Evolutionary conservation across 192 early-diverging fungal genomes (phyloP).

Genomic region (Jimgerdemannia flammicorona): DNA sequence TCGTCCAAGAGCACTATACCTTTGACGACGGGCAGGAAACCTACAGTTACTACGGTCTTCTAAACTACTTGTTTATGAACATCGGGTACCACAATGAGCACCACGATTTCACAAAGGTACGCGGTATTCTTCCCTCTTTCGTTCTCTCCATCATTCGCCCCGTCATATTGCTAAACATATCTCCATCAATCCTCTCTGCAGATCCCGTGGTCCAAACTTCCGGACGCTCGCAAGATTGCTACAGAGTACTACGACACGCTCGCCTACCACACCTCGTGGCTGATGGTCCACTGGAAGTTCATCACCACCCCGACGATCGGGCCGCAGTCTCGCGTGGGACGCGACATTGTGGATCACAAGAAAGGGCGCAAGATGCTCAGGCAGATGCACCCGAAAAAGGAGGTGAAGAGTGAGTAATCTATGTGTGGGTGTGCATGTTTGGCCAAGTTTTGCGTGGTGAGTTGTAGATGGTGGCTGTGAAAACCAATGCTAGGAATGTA

Average conservation of each 20-base stretch:
- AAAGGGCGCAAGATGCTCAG: constrained; percentile 44
- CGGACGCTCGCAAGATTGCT: constrained; percentile 72
- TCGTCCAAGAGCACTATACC: constrained; percentile 96
- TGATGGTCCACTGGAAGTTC: constrained; percentile 80
- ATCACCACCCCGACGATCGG: constrained; percentile 68
- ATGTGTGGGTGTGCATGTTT: too few species aligned
- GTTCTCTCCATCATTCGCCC: constrained; percentile 1
- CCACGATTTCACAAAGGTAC: constrained; percentile 85
- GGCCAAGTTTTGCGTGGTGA: too few species aligned
- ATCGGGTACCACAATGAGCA: constrained; percentile 98
- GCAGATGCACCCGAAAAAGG: too few species aligned
- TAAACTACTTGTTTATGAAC: constrained; percentile 89
- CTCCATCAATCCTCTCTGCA: constrained; percentile 14
- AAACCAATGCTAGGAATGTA: too few species aligned
- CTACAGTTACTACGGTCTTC: constrained; percentile 93
- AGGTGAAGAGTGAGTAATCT: too few species aligned
- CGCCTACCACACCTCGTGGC: constrained; percentile 84
- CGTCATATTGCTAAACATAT: background rate
- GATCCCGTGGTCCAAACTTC: constrained; percentile 86
- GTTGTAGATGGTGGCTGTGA: too few species aligned
- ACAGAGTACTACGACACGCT: constrained; percentile 89
- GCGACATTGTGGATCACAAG: constrained; percentile 67
- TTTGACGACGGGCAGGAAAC: constrained; percentile 93
- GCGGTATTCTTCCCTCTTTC: background rate
- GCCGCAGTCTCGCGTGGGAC: constrained; percentile 79